phyloP scores from a whole-genome alignment of 2,329 filamentous ascomycete genomes.

The Aspergillus pseudoviridinutans region DNA sequence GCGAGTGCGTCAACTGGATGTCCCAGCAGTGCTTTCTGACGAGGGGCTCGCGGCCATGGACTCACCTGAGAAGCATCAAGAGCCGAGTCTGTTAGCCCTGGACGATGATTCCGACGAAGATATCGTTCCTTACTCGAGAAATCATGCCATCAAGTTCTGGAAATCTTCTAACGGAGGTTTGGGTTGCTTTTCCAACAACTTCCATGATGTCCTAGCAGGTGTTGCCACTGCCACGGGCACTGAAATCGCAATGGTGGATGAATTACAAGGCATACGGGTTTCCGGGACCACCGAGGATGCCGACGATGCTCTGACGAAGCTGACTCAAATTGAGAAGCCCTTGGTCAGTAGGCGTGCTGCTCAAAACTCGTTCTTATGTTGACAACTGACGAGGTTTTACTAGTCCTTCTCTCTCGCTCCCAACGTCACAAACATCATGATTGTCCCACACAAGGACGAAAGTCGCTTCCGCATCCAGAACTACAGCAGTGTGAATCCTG shows the following conservation, averaged over 20 bases:
- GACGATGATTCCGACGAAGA: constrained; percentile 16
- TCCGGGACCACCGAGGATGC: constrained; percentile 21
- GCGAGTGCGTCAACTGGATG: constrained; percentile 24
- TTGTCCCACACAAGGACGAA: constrained; percentile 4
- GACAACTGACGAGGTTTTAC: background rate
- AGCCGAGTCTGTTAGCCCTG: constrained; percentile 8
- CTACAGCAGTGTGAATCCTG: constrained; percentile 17
- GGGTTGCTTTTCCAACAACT: constrained; percentile 20
- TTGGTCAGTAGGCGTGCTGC: constrained; percentile 20
- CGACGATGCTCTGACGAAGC: constrained; percentile 24
- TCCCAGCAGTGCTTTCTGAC: constrained; percentile 12
- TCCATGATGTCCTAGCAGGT: constrained; percentile 16
- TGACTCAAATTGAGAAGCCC: constrained; percentile 24
- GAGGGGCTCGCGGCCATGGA: background rate
- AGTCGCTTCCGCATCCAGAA: constrained; percentile 15
- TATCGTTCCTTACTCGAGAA: constrained; percentile 5
- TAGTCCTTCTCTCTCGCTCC: constrained; percentile 19
- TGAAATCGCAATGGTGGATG: constrained; percentile 17
- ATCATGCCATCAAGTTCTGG: constrained; percentile 22
- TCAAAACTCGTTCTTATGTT: background rate
- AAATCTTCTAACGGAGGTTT: constrained; percentile 14
- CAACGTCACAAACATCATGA: constrained; percentile 16
- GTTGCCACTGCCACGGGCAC: constrained; percentile 26
- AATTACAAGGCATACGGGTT: constrained; percentile 22
- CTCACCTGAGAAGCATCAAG: constrained; percentile 1